phyloP scores from a whole-genome alignment of 2,329 filamentous ascomycete genomes.

The Xylaria sp. region DNA sequence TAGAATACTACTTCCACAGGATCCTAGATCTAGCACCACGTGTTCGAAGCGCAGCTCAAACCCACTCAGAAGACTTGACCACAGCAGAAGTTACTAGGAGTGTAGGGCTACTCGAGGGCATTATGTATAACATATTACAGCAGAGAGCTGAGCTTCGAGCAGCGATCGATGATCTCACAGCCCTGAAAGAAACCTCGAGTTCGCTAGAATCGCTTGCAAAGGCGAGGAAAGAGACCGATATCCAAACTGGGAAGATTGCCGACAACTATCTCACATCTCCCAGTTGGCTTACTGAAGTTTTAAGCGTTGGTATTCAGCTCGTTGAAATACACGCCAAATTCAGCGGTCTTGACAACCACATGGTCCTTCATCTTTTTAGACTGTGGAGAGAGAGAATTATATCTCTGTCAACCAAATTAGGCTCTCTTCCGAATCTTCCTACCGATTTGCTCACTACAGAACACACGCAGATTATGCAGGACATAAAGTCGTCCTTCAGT shows the following conservation, averaged over 20 bases:
- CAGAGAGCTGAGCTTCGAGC: constrained; percentile 67
- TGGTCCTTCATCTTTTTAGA: constrained; percentile 59
- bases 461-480: constrained; percentile 50
- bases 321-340: constrained; percentile 75
- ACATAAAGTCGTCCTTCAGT: constrained; percentile 53
- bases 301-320: constrained; percentile 71
- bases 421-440: constrained; percentile 62
- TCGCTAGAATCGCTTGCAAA: constrained; percentile 53
- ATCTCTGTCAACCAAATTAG: constrained; percentile 56
- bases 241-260: constrained; percentile 39
- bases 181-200: constrained; percentile 53
- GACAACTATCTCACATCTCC: constrained; percentile 49
- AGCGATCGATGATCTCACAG: constrained; percentile 52
- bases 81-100: constrained; percentile 82
- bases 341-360: constrained; percentile 62
- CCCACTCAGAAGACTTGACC: constrained; percentile 87
- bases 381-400: constrained; percentile 63
- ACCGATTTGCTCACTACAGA: constrained; percentile 59
- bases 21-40: constrained; percentile 78
- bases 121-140: constrained; percentile 73
- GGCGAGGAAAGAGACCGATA: constrained; percentile 38
- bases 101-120: constrained; percentile 86
- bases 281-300: constrained; percentile 75
- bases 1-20: constrained; percentile 82
- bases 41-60: constrained; percentile 72